Evolutionary conservation across 768 basidiomycete genomes (phyloP).

Genomic region (Leccinellum luteum): DNA sequence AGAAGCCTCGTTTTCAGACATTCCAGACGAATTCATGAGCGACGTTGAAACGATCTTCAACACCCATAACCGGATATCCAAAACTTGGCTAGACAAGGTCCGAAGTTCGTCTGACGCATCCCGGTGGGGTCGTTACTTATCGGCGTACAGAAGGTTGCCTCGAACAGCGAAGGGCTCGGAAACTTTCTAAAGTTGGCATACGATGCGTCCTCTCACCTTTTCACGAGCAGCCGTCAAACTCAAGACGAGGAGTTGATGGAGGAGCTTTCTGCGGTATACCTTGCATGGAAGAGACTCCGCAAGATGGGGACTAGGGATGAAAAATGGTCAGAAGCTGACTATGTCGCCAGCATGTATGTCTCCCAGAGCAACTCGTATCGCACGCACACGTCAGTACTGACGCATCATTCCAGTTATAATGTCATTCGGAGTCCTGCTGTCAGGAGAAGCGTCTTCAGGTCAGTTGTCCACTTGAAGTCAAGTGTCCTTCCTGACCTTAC

Average conservation of each 20-base stretch:
- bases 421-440: constrained; percentile 47
- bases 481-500: constrained; percentile 1
- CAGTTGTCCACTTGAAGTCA: neutral
- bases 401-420: constrained; percentile 39
- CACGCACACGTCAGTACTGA: neutral
- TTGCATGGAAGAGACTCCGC: constrained; percentile 44
- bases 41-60: constrained; percentile 41
- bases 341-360: constrained; percentile 51
- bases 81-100: constrained; percentile 44
- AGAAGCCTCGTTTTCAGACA: constrained; percentile 45
- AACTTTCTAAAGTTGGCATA: constrained; percentile 33
- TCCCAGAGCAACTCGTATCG: neutral
- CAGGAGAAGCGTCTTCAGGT: constrained; percentile 43
- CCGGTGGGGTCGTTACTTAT: neutral
- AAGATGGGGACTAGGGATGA: constrained; percentile 45
- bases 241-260: constrained; percentile 30
- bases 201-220: constrained; percentile 37
- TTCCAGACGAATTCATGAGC: constrained; percentile 38
- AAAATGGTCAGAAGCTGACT: constrained; percentile 55
- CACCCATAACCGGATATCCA: constrained; percentile 35
- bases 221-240: constrained; percentile 28
- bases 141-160: constrained; percentile 1
- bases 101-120: neutral
- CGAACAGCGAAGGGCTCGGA: constrained; percentile 10
- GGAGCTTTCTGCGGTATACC: constrained; percentile 41